These are phyloP conservation scores for Gentiana straminea DNA, from an alignment of 257 asterid species.

Conservation along the genomic window DNA sequence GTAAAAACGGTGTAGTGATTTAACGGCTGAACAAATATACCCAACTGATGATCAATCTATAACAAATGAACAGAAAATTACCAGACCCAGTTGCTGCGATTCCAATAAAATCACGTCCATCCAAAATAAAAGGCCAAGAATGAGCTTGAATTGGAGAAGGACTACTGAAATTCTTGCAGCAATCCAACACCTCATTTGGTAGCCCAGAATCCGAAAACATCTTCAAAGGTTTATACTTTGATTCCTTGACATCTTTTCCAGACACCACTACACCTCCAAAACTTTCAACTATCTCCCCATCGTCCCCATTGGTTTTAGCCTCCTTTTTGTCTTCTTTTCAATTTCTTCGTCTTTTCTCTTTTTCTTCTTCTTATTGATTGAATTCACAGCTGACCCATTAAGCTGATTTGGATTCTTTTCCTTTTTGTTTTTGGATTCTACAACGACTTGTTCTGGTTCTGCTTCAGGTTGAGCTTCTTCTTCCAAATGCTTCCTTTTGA, in stretches of 20 bases:
- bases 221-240: constrained; percentile 48
- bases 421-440: constrained; percentile 27
- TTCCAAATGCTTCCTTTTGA: constrained; percentile 50
- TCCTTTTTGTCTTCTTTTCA: constrained; percentile 21
- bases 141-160: constrained; percentile 96
- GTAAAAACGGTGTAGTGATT: too few species aligned
- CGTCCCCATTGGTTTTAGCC: constrained; percentile 17
- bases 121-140: constrained; percentile 90
- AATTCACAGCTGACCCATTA: constrained; percentile 21
- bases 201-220: constrained; percentile 66
- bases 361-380: constrained; percentile 24
- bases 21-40: not conserved
- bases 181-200: constrained; percentile 50
- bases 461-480: constrained; percentile 35
- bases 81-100: constrained; percentile 98
- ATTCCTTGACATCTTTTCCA: constrained; percentile 54
- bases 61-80: constrained; percentile 11
- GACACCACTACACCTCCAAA: constrained; percentile 52
- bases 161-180: constrained; percentile 73
- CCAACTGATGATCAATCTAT: not conserved
- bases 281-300: constrained; percentile 38
- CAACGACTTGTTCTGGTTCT: constrained; percentile 3
- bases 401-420: constrained; percentile 14
- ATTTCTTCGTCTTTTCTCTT: constrained; percentile 14
- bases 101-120: constrained; percentile 91